Conservation (phyloP, 805 yeast species). For the Spathaspora boniae region DNA sequence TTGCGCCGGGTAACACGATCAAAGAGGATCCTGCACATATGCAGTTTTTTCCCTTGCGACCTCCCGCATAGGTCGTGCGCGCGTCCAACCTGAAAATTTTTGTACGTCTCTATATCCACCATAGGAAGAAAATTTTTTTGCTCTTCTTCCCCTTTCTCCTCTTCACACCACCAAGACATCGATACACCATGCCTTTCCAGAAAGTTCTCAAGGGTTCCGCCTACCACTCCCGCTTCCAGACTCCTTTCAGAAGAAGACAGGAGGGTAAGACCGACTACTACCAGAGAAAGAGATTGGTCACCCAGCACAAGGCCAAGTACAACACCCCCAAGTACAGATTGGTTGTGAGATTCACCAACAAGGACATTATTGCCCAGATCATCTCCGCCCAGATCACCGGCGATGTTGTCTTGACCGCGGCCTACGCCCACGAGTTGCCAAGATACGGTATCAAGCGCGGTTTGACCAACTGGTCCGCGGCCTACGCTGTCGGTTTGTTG, state of each 20-base stretch:
- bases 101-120: too few species aligned
- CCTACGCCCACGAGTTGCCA: constrained; percentile 99
- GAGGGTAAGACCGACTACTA: constrained; percentile 99
- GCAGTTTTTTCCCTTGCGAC: too few species aligned
- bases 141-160: not conserved
- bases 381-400: constrained; percentile 96
- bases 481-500: constrained; percentile 97
- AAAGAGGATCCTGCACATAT: too few species aligned
- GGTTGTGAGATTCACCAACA: constrained; percentile 99
- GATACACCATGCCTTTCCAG: constrained; percentile 68
- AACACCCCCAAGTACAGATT: constrained; percentile 99
- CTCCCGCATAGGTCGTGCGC: too few species aligned
- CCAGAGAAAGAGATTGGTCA: constrained; percentile 99
- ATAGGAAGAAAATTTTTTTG: not conserved
- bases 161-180: too few species aligned
- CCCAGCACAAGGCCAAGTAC: constrained; percentile 99
- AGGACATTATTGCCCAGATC: constrained; percentile 97
- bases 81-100: too few species aligned
- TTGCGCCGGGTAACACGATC: too few species aligned
- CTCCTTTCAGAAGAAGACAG: constrained; percentile 99
- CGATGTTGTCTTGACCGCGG: constrained; percentile 93
- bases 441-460: constrained; percentile 96
- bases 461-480: constrained; percentile 99
- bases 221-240: constrained; percentile 99
- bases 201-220: constrained; percentile 77